These are phyloP conservation scores for Lentinula detonsa DNA, from an alignment of 768 basidiomycete species.

Conservation along the genomic window DNA sequence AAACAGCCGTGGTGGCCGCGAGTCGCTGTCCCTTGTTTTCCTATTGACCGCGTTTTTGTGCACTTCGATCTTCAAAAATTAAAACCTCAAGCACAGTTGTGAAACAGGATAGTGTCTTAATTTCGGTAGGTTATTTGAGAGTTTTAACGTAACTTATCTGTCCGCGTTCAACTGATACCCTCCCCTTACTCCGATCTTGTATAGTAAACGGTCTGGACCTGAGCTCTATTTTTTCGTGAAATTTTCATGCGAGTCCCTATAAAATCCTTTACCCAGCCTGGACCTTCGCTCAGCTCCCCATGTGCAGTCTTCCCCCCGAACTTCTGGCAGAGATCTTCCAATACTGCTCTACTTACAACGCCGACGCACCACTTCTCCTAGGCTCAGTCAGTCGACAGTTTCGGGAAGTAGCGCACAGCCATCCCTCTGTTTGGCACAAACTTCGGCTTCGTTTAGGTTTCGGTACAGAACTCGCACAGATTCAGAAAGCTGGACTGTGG, in stretches of 20 bases:
- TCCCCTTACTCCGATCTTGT: not conserved
- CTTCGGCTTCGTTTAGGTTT: not conserved
- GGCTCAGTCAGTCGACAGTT: not conserved
- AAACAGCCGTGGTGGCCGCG: too few relatives aligned
- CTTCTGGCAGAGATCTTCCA: conserved; percentile 3
- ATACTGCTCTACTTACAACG: not conserved
- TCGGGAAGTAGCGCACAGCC: not conserved
- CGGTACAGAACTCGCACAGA: not conserved
- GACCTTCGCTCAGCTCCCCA: not conserved
- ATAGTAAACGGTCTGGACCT: not conserved
- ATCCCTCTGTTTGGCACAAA: conserved; percentile 1
- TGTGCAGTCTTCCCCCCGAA: not conserved
- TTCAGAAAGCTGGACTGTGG: conserved; percentile 2
- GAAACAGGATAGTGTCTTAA: not conserved
- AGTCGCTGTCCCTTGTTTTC: too few relatives aligned
- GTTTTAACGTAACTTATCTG: not conserved
- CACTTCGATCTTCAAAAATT: not conserved
- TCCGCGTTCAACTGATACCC: not conserved
- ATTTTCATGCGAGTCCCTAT: not conserved
- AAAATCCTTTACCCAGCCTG: not conserved
- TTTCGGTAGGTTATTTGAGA: not conserved
- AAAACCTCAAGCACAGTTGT: not conserved
- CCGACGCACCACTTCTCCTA: conserved; percentile 3
- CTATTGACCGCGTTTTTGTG: not conserved
- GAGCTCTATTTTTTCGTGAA: not conserved